Percentiles rank a stretch among this genome's conserved stretches.
Conservation (phyloP, 805 yeast genomes). For the Candida dajiaensis region DNA sequence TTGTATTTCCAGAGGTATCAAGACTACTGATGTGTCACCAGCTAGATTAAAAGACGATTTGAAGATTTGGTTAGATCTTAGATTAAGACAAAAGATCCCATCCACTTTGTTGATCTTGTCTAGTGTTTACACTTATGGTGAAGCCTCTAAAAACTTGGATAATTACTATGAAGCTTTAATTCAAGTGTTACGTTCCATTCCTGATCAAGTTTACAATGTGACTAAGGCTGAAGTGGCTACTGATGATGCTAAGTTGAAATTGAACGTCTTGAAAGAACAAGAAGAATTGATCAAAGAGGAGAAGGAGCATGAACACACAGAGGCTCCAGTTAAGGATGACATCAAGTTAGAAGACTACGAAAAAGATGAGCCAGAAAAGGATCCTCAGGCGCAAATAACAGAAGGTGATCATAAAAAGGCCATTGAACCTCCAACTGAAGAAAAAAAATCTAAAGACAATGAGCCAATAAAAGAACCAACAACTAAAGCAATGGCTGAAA, state of each 20-base stretch:
- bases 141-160: constrained; percentile 39
- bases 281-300: constrained; percentile 83
- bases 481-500: neutral
- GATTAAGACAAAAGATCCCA: constrained; percentile 87
- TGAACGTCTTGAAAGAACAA: constrained; percentile 73
- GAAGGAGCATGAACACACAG: constrained; percentile 47
- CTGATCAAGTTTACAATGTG: constrained; percentile 93
- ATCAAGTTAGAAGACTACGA: constrained; percentile 34
- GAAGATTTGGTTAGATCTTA: constrained; percentile 81
- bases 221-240: constrained; percentile 83
- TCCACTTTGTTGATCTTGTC: constrained; percentile 82
- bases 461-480: neutral
- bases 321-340: constrained; percentile 28
- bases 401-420: constrained; percentile 10
- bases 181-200: constrained; percentile 83
- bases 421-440: constrained; percentile 10
- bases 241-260: constrained; percentile 52
- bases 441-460: neutral
- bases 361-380: constrained; percentile 14
- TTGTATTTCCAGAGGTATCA: constrained; percentile 91
- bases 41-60: constrained; percentile 79
- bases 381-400: neutral
- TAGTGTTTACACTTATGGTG: constrained; percentile 85
- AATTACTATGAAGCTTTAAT: constrained; percentile 79
- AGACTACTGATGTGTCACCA: constrained; percentile 70